Evolutionary conservation across 352 stramenopile species (phyloP).

Genomic region (Globisporangium orthogonon): DNA sequence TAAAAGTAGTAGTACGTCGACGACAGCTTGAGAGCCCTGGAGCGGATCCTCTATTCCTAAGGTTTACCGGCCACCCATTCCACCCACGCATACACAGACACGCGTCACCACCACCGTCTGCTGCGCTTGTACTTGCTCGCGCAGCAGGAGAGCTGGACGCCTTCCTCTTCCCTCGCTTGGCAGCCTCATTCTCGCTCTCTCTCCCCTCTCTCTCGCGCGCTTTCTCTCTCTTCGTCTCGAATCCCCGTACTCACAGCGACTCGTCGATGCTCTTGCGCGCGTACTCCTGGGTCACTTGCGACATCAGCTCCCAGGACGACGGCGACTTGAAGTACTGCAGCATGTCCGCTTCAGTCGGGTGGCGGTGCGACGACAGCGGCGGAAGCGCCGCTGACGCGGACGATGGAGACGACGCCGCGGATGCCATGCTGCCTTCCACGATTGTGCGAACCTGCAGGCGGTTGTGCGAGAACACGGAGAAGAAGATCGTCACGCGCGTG

Average conservation of each 20-base stretch:
- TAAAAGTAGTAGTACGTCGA: too few relatives aligned
- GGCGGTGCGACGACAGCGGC: slow-evolving; percentile 4
- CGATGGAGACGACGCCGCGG: slow-evolving; percentile 14
- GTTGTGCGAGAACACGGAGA: slow-evolving; percentile 40
- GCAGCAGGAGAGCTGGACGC: too few relatives aligned
- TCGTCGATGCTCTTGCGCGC: slow-evolving; percentile 12
- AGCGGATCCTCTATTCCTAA: slow-evolving; percentile 1
- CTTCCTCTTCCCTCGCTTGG: not conserved
- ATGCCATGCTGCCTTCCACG: slow-evolving; percentile 53
- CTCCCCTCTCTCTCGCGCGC: not conserved
- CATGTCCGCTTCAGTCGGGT: slow-evolving; percentile 56
- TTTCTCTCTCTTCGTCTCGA: not conserved
- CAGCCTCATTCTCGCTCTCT: not conserved
- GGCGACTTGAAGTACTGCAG: slow-evolving; percentile 62
- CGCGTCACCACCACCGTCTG: not conserved
- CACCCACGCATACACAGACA: not conserved
- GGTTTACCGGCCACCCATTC: not conserved
- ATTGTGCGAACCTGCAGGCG: slow-evolving; percentile 54
- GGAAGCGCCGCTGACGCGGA: slow-evolving; percentile 8
- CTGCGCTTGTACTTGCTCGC: too few relatives aligned
- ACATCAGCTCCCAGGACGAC: slow-evolving; percentile 63
- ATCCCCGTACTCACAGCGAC: slow-evolving; percentile 3
- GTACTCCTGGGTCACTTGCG: slow-evolving; percentile 59
- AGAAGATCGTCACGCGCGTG: slow-evolving; percentile 60
- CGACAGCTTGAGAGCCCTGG: not conserved